These are phyloP conservation scores for Pulveroboletus frians DNA, from an alignment of 768 basidiomycete species.

Conservation along the genomic window DNA sequence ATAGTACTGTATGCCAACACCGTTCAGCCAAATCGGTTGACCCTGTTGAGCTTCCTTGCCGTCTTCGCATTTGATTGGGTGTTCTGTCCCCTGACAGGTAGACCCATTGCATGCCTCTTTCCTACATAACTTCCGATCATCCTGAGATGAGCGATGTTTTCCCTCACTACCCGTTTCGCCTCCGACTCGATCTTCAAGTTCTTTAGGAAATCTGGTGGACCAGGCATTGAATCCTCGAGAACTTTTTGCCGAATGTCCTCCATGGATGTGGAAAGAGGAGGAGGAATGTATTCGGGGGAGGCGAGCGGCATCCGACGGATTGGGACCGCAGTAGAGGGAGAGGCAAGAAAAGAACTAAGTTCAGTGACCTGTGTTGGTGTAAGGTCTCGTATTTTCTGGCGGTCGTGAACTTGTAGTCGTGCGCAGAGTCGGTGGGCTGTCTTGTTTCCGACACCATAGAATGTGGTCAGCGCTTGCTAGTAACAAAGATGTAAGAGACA, in stretches of 20 bases:
- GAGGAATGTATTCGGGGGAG: slow-evolving; percentile 44
- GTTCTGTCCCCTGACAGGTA: slow-evolving; percentile 93
- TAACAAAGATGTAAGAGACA: neutral
- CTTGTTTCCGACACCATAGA: slow-evolving; percentile 81
- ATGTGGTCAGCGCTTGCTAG: slow-evolving; percentile 84
- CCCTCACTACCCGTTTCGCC: slow-evolving; percentile 71
- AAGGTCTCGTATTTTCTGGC: slow-evolving; percentile 73
- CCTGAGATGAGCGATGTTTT: slow-evolving; percentile 89
- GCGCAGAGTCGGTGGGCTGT: slow-evolving; percentile 82
- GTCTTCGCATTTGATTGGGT: slow-evolving; percentile 89
- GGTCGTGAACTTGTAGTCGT: slow-evolving; percentile 87
- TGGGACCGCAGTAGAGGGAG: slow-evolving; percentile 69
- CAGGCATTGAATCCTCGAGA: slow-evolving; percentile 34
- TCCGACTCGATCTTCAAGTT: slow-evolving; percentile 85
- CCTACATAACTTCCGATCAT: slow-evolving; percentile 95
- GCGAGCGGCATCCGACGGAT: slow-evolving; percentile 68
- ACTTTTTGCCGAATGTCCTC: slow-evolving; percentile 25
- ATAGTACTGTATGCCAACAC: slow-evolving; percentile 10
- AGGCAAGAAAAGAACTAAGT: slow-evolving; percentile 91
- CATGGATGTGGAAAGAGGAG: slow-evolving; percentile 35
- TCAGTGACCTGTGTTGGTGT: slow-evolving; percentile 84
- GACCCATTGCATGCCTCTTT: slow-evolving; percentile 84
- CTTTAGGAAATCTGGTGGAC: slow-evolving; percentile 57
- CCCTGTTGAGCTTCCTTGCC: slow-evolving; percentile 83
- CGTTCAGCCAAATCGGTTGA: slow-evolving; percentile 55